phyloP scores from a whole-genome alignment of 495 filamentous ascomycete genomes.

The Aspergillus kassunensis region DNA sequence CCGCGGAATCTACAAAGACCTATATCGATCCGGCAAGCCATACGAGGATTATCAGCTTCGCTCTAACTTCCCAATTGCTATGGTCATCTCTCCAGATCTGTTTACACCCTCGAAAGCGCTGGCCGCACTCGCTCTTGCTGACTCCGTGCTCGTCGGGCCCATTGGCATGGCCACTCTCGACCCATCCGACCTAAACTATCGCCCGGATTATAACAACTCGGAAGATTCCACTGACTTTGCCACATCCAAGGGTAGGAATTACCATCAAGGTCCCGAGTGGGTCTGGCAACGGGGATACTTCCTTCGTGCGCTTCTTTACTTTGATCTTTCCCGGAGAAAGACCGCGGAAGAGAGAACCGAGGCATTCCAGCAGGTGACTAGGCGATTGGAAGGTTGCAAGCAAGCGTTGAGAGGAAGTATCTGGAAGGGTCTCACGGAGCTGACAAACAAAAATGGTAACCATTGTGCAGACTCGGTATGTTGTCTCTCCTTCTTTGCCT shows the following conservation, averaged over 20 bases:
- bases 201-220: conserved; percentile 88
- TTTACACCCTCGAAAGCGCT: conserved; percentile 77
- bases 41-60: conserved; percentile 98
- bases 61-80: conserved; percentile 90
- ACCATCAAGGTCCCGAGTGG: conserved; percentile 99
- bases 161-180: conserved; percentile 96
- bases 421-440: conserved; percentile 91
- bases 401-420: conserved; percentile 66
- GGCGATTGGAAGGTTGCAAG: conserved; percentile 76
- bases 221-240: conserved; percentile 87
- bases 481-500: conserved; percentile 15
- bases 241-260: conserved; percentile 90
- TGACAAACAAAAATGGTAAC: conserved; percentile 85
- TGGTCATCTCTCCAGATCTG: conserved; percentile 86
- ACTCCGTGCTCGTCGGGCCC: conserved; percentile 75
- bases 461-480: conserved; percentile 83
- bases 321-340: conserved; percentile 73
- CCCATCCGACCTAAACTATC: conserved; percentile 85
- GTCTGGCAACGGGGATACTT: conserved; percentile 98
- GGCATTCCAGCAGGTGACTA: conserved; percentile 89
- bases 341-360: conserved; percentile 65
- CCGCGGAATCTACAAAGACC: conserved; percentile 95
- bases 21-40: conserved; percentile 86
- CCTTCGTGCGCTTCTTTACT: conserved; percentile 82
- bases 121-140: conserved; percentile 70